Percentiles rank a stretch among this genome's conserved stretches.
phyloP scores from a whole-genome alignment of 306 rosid genomes.

The Fragaria ananassa region DNA sequence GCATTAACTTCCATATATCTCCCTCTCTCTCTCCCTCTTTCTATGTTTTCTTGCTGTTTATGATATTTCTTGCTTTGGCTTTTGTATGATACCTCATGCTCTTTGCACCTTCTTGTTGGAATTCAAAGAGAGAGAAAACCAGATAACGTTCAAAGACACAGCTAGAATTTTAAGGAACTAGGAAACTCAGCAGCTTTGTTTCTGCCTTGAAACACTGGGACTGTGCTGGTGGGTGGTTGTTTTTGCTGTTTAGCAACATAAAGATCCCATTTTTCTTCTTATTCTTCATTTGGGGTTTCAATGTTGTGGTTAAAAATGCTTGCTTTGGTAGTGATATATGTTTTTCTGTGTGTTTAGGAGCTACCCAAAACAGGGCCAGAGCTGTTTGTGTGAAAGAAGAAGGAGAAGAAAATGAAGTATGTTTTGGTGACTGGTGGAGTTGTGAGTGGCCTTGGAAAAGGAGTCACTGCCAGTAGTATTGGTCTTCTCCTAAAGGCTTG shows the following conservation, averaged over 20 bases:
- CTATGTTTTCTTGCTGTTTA: not conserved
- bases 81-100: conserved; percentile 10
- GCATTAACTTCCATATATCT: not conserved
- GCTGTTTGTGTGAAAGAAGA: conserved; percentile 3
- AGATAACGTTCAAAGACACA: conserved; percentile 15
- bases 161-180: not conserved
- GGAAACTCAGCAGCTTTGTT: not conserved
- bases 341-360: conserved; percentile 7
- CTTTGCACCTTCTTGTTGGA: conserved; percentile 23
- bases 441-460: conserved; percentile 94
- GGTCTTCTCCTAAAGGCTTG: conserved; percentile 89
- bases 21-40: not conserved
- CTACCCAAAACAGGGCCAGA: not conserved
- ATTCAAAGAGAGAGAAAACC: conserved; percentile 6
- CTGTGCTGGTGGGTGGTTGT: conserved; percentile 14
- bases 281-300: conserved; percentile 8
- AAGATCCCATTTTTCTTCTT: not conserved
- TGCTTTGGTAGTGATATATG: not conserved
- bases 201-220: not conserved
- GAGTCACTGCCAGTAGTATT: conserved; percentile 93
- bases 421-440: conserved; percentile 92
- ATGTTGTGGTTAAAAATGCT: not conserved
- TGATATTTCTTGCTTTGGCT: not conserved
- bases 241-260: not conserved
- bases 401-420: conserved; percentile 62